Conservation (phyloP, 768 basidiomycete genomes). For the Mycena latifolia region DNA sequence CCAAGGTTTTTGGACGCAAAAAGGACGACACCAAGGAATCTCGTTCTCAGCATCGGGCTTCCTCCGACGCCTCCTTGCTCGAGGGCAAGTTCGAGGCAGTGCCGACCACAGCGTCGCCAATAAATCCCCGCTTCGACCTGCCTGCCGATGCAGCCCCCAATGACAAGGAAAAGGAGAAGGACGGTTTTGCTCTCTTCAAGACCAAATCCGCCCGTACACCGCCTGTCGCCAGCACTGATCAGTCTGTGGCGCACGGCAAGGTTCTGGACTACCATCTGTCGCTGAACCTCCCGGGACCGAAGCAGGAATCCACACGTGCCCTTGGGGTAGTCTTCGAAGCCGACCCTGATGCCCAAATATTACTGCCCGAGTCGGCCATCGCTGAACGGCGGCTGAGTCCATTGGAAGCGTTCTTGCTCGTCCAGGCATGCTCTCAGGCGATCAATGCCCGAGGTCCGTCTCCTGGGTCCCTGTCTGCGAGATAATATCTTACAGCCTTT, state of each 20-base stretch:
- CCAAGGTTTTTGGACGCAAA: slow-evolving; percentile 32
- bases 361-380: slow-evolving; percentile 67
- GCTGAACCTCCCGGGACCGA: slow-evolving; percentile 68
- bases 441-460: slow-evolving; percentile 73
- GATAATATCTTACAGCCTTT: slow-evolving; percentile 24
- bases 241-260: slow-evolving; percentile 40
- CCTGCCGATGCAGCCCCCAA: slow-evolving; percentile 26
- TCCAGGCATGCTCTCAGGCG: slow-evolving; percentile 76
- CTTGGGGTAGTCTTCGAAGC: slow-evolving; percentile 72
- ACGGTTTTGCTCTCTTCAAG: slow-evolving; percentile 62
- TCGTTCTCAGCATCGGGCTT: slow-evolving; percentile 46
- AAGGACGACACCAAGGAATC: slow-evolving; percentile 43
- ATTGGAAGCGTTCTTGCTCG: slow-evolving; percentile 70
- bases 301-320: slow-evolving; percentile 59
- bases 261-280: slow-evolving; percentile 64
- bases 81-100: slow-evolving; percentile 84
- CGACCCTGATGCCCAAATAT: slow-evolving; percentile 60
- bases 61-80: slow-evolving; percentile 62
- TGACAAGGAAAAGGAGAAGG: slow-evolving; percentile 45
- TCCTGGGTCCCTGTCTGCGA: slow-evolving; percentile 12
- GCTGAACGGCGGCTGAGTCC: slow-evolving; percentile 71
- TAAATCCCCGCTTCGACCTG: slow-evolving; percentile 50
- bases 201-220: slow-evolving; percentile 54
- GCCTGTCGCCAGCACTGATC: slow-evolving; percentile 43
- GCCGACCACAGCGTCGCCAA: slow-evolving; percentile 61